Evolutionary conservation across 1,139 yeast genomes (phyloP), one percentile per base, ranked within the genome.

Genomic region (Saccharomyces uvarum): DNA sequence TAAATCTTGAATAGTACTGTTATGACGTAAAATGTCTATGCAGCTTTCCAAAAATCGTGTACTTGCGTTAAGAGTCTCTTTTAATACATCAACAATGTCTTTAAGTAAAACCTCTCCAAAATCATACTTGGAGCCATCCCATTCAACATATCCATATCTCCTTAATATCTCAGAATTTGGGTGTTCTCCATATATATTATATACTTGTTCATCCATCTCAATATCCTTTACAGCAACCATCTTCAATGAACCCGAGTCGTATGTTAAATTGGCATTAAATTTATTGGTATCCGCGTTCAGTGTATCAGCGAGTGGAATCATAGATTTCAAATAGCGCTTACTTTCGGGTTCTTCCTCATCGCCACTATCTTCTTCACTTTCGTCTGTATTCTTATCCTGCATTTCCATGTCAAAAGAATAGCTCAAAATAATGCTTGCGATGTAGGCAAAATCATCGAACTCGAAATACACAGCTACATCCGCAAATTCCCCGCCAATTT

Each of bases 261-360:
- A 81, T 29, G 75, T 76, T 56, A 89, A 73, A 54, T 82, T 79
- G 4, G 97, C 96, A 69, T 93, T 91, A 65, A 83, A 84, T n/a
- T 79, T 74, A 16, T 77, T 77, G 0, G 96, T 86, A 65, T 90
- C 93, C 0, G 97, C 91, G 65, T 93, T 93, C 57, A 93, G 73
- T 28, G 88, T 83, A 65, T 93, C 98, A 0, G 98, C 98, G 53
- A 90, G 73, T 0, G 98, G 96, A 5, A 90, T 90, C 96, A 93
- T 86, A 0, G 96, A 86, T 67, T 93, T 91, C 59, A 79, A 74
- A 54, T 77, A 78, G 2, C 76, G 75, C 53, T 78, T 84, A 6
- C 68, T 71, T 48, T 64, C 67, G 2, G 69, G 73, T 14, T 63
- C 69, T 9, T 65, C 72, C 1, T 67, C 71, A n/a, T 68, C 75